phyloP scores from a whole-genome alignment of 2,329 filamentous ascomycete species.

The Aphanoascus verrucosus region DNA sequence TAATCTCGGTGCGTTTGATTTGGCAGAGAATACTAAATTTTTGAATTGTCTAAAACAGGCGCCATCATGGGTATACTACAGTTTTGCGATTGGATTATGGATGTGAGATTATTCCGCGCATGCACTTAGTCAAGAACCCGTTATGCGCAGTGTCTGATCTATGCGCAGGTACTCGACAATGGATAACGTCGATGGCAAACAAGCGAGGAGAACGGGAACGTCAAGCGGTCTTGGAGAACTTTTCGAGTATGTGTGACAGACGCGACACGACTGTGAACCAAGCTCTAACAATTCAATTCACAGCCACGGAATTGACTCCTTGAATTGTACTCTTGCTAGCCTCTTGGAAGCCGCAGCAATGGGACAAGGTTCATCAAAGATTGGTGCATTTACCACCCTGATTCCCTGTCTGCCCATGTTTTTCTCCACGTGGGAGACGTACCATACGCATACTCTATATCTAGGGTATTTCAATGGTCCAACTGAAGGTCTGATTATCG shows the following conservation, averaged over 20 bases:
- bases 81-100: constrained; percentile 90
- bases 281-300: not conserved
- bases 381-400: constrained; percentile 83
- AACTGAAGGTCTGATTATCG: constrained; percentile 87
- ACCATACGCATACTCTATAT: constrained; percentile 94
- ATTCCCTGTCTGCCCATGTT: constrained; percentile 95
- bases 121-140: not conserved
- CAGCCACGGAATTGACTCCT: constrained; percentile 86
- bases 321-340: constrained; percentile 92
- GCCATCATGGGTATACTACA: constrained; percentile 87
- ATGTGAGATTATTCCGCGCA: constrained; percentile 53
- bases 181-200: constrained; percentile 98
- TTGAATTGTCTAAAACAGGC: constrained; percentile 44
- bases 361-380: constrained; percentile 72
- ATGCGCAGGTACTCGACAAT: constrained; percentile 67
- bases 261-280: not conserved
- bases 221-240: constrained; percentile 91
- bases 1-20: not conserved
- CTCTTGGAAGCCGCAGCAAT: constrained; percentile 86
- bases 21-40: too few relatives aligned
- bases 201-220: constrained; percentile 85
- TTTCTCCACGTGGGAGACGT: constrained; percentile 99
- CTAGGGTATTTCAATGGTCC: constrained; percentile 95
- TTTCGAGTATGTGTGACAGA: constrained; percentile 55
- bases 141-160: not conserved